Base-by-base conservation (phyloP, 148 eudicot species). In the Hydrangea macrophylla region DNA sequence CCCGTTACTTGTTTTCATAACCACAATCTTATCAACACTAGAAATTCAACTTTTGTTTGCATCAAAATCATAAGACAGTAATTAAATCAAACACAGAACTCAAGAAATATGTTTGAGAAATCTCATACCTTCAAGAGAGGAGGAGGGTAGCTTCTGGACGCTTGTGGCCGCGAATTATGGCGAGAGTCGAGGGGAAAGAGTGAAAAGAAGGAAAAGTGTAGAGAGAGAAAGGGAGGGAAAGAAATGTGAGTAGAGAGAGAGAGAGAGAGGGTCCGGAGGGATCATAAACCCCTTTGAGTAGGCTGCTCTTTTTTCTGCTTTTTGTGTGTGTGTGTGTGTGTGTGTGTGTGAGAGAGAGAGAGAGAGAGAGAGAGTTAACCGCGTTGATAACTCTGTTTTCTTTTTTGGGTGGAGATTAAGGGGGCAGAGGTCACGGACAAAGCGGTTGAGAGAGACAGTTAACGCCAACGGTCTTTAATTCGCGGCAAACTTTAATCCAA, bases 361-460 rank as follows among this genome's bases (percentile, higher is more conserved):
- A 20, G 32, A 58, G 71, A 20, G 44, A 15, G 5, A 13, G 50
- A 30, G 48, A 20, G 9, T 22, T 30, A 23, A 28, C 35, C 17
- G 53, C 15, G 9, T 8, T 12, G 18, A 17, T 62, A 22, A 48
- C 23, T 15, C 56, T 58, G 13, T 68, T 30, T 57, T 32, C 11
- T 32, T 28, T 22, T 27, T 8, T 59, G 28, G 25, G 20, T 5
- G 59, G 35, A 30, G 15, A 42, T 0, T n/a, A n/a, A 60, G 62
- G 45, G 31, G 68, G 55, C 68, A 56, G 33, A 40, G 56, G 70
- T 77, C 76, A 72, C 73, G 80, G 81, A 39, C 62, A 68, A 67
- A 28, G 39, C 74, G 61, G 81, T 67, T 64, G 81, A 68, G 28
- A 18, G 67, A 62, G 76, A 65, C 40, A 17, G 70, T 73, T 64